Conservation (phyloP, 148 eudicot genomes). For the Chenopodium quinoa region DNA sequence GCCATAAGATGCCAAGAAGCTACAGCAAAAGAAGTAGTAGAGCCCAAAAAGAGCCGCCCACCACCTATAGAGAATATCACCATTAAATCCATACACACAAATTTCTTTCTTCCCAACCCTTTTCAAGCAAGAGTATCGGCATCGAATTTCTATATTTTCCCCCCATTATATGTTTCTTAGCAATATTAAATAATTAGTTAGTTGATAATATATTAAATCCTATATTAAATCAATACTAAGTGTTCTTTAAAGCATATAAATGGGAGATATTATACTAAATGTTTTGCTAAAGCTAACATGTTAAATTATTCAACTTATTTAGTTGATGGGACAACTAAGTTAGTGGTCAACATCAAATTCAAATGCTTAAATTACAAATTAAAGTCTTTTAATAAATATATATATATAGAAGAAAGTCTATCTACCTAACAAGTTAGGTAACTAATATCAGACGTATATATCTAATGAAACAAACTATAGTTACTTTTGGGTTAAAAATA, state of each 20-base stretch:
- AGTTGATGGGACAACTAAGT: slow-evolving; percentile 7
- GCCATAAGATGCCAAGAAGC: background rate
- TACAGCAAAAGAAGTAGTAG: background rate
- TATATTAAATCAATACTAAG: background rate
- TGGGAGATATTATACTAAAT: background rate
- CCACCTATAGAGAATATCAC: background rate
- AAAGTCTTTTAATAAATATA: background rate
- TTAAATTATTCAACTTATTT: background rate
- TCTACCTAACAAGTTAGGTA: background rate
- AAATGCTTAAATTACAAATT: background rate
- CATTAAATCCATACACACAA: background rate
- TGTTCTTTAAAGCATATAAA: slow-evolving; percentile 1
- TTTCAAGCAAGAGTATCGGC: slow-evolving; percentile 10
- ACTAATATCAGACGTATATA: background rate
- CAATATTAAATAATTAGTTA: background rate
- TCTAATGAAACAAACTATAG: too few species aligned
- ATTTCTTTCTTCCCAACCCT: background rate
- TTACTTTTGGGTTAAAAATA: too few species aligned
- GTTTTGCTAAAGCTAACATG: slow-evolving; percentile 7
- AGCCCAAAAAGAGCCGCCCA: slow-evolving; percentile 2
- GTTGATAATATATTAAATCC: background rate
- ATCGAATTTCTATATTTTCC: background rate
- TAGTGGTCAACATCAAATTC: background rate
- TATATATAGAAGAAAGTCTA: background rate
- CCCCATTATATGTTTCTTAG: background rate